Conservation (phyloP, 2,329 filamentous ascomycete species). For the Periglandula ipomoeae region DNA sequence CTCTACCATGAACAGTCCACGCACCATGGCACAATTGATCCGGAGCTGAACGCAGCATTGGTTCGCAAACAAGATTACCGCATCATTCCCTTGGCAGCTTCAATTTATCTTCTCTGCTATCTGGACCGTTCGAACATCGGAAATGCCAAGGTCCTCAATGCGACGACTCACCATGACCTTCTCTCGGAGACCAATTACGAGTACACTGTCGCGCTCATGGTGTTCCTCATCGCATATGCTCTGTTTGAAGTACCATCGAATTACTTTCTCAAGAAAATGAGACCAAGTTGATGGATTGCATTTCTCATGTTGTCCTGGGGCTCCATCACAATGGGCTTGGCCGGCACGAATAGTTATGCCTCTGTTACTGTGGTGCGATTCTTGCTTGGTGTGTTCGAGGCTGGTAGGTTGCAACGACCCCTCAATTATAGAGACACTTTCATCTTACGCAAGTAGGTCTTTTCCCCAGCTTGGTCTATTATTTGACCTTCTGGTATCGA, state of each 20-base stretch:
- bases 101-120: constrained; percentile 59
- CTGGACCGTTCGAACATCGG: constrained; percentile 62
- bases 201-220: constrained; percentile 49
- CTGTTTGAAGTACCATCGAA: constrained; percentile 59
- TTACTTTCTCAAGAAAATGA: constrained; percentile 54
- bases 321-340: constrained; percentile 56
- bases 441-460: constrained; percentile 40
- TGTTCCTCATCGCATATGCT: constrained; percentile 52
- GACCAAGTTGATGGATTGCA: constrained; percentile 54
- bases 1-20: neutral
- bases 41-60: neutral
- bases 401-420: constrained; percentile 17
- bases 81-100: constrained; percentile 54
- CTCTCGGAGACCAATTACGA: constrained; percentile 50
- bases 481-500: constrained; percentile 68
- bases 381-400: constrained; percentile 60
- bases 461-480: constrained; percentile 50
- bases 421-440: constrained; percentile 41
- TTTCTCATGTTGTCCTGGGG: constrained; percentile 62
- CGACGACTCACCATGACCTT: constrained; percentile 50
- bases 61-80: constrained; percentile 46
- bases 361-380: constrained; percentile 59
- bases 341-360: constrained; percentile 51
- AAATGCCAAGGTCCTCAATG: constrained; percentile 59
- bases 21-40: neutral